Evolutionary conservation across 73 alveolate species (phyloP), one percentile per base, ranked within the genome.

Genomic region (Paramecium octaurelia): DNA sequence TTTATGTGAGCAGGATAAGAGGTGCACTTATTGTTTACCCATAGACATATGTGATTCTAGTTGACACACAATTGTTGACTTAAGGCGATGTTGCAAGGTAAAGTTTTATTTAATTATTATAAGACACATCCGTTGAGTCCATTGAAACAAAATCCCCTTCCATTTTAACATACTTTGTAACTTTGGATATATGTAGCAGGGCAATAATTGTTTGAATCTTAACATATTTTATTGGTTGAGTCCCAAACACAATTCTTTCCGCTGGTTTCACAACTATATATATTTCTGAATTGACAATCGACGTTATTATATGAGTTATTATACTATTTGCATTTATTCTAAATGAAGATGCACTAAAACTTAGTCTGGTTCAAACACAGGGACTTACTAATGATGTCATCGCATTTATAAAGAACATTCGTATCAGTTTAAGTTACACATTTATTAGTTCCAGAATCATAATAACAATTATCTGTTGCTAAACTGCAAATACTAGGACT

Each of bases 381-480:
- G 21, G 50, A 21, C 31, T 64, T 64, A 64, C 84, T 64, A 8
- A 64, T 64, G 10, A 64, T 27, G 11, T 27, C 42, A 64, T 64
- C 84, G 27, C 84, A 64, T 31, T 24, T 34, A 64, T 64, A 64
- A 3, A 64, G 1, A 31, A 34, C 7, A 27, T 11, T 34, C 0
- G 44, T 14, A 64, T 64, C 46, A 34, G 42, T 27, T 64, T 64
- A 27, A 1, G 9, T 11, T 27, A 27, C 0, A 1, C 84, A 64
- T 3, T 14, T 0, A 5, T 16, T 27, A 18, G 1, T 6, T 4
- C 0, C 35, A 18, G 69, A 54, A 64, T 27, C 27, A 64, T 64
- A 64, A 64, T 64, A 64, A 18, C 84, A 64, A 31, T 64, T 64
- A 64, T 64, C 84, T 27, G 84, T 64, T 31, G 84, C 84, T 64